phyloP scores from a whole-genome alignment of 768 basidiomycete species.

The Suillus paluster region DNA sequence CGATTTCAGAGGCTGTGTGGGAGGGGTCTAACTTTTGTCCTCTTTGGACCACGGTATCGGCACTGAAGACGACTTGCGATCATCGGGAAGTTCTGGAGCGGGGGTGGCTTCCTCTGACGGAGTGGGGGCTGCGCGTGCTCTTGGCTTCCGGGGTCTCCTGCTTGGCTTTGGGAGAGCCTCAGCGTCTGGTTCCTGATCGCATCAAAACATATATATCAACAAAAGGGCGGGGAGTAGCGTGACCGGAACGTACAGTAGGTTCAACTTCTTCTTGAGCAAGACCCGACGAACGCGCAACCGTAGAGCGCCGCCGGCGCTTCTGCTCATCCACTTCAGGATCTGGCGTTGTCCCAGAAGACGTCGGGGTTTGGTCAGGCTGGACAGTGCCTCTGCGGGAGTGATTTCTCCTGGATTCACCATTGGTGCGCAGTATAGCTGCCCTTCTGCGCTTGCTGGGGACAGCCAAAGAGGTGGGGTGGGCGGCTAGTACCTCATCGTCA shows the following conservation, averaged over 20 bases:
- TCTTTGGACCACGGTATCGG: conserved; percentile 63
- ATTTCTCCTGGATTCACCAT: conserved; percentile 39
- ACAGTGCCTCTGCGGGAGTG: conserved; percentile 42
- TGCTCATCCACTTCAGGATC: conserved; percentile 71
- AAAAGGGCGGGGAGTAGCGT: background rate
- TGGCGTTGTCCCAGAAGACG: conserved; percentile 53
- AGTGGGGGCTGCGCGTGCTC: conserved; percentile 28
- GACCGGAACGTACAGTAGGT: background rate
- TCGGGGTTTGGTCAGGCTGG: conserved; percentile 53
- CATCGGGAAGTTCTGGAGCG: conserved; percentile 23
- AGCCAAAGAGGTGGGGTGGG: conserved; percentile 28
- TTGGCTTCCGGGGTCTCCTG: conserved; percentile 34
- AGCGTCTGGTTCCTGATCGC: conserved; percentile 24
- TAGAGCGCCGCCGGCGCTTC: conserved; percentile 45
- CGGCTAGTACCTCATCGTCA: conserved; percentile 49
- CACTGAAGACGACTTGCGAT: conserved; percentile 35
- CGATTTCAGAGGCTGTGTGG: conserved; percentile 9
- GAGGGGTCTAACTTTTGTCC: conserved; percentile 59
- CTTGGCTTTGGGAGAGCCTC: conserved; percentile 38
- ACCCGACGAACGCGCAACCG: conserved; percentile 31
- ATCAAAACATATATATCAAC: background rate
- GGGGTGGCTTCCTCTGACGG: conserved; percentile 29
- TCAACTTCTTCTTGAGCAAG: conserved; percentile 36
- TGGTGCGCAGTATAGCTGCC: conserved; percentile 28
- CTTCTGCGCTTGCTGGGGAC: conserved; percentile 46